Conservation (phyloP, 176 grass and related monocot species). For the Paspalum vaginatum region DNA sequence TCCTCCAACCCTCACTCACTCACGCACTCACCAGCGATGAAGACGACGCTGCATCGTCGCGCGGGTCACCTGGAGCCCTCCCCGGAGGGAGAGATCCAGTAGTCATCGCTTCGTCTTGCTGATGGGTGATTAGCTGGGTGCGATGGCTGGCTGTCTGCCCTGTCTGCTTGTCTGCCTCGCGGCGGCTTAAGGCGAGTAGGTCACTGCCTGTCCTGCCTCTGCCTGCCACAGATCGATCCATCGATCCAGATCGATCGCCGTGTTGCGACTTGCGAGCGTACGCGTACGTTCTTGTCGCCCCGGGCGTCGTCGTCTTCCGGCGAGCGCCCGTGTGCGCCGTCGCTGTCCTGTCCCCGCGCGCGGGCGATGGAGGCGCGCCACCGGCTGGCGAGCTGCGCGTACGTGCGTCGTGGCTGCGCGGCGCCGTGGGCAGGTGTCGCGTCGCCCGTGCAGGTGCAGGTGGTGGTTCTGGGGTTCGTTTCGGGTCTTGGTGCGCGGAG, state of each 20-base stretch:
- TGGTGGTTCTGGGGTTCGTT: not conserved
- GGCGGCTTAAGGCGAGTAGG: not conserved
- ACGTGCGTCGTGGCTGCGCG: not conserved
- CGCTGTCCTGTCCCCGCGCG: slow-evolving; percentile 5
- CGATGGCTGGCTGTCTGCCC: not conserved
- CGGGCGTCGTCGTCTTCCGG: slow-evolving; percentile 43
- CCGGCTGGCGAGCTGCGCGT: not conserved
- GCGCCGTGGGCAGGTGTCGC: not conserved
- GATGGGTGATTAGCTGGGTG: slow-evolving; percentile 23
- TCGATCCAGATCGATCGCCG: too few species aligned
- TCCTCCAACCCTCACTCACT: not conserved
- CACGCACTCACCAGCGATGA: not conserved
- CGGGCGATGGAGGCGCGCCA: not conserved
- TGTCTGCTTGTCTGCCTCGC: not conserved
- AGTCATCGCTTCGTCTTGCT: not conserved
- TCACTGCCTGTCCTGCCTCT: slow-evolving; percentile 7
- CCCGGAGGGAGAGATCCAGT: not conserved
- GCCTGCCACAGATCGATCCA: too few species aligned
- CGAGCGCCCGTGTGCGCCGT: slow-evolving; percentile 33
- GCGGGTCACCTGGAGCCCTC: slow-evolving; percentile 36
- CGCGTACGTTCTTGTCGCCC: slow-evolving; percentile 38
- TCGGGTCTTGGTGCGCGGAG: not conserved
- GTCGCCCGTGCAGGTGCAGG: not conserved
- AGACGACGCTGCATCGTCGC: not conserved
- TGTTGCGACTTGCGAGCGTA: not conserved